These are phyloP conservation scores for Mycena polygramma DNA, from an alignment of 768 basidiomycete genomes.

Conservation along the genomic window DNA sequence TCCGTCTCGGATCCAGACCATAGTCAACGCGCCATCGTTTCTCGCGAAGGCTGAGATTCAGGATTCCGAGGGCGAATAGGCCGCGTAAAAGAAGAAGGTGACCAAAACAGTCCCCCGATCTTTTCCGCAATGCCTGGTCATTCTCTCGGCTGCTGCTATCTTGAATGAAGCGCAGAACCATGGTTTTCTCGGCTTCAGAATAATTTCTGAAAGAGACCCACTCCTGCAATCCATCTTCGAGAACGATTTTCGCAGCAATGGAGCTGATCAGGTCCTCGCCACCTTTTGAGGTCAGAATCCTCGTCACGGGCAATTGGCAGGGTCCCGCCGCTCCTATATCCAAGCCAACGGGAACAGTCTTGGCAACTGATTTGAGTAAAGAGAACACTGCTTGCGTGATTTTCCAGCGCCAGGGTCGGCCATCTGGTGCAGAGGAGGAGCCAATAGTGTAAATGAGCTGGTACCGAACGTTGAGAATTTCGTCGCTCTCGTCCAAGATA, in stretches of 20 bases:
- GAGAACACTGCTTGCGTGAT: conserved; percentile 54
- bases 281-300: conserved; percentile 14
- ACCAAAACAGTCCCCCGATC: conserved; percentile 5
- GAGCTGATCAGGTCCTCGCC: neutral
- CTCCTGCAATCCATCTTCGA: conserved; percentile 10
- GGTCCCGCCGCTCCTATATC: conserved; percentile 25
- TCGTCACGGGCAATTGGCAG: conserved; percentile 15
- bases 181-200: neutral
- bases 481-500: conserved; percentile 62
- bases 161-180: conserved; percentile 5
- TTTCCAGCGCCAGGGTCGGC: conserved; percentile 58
- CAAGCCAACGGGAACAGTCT: conserved; percentile 39
- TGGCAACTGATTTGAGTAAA: conserved; percentile 41
- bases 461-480: conserved; percentile 61
- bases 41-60: conserved; percentile 52
- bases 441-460: conserved; percentile 64
- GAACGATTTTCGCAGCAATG: conserved; percentile 1
- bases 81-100: conserved; percentile 60
- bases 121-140: conserved; percentile 24
- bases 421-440: conserved; percentile 51
- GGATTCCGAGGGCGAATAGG: conserved; percentile 56
- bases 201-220: conserved; percentile 29
- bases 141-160: neutral
- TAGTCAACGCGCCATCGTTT: conserved; percentile 68
- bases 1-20: conserved; percentile 57